These are phyloP conservation scores for Epicoccum nigrum DNA, from an alignment of 2,329 filamentous ascomycete genomes.

Conservation along the genomic window DNA sequence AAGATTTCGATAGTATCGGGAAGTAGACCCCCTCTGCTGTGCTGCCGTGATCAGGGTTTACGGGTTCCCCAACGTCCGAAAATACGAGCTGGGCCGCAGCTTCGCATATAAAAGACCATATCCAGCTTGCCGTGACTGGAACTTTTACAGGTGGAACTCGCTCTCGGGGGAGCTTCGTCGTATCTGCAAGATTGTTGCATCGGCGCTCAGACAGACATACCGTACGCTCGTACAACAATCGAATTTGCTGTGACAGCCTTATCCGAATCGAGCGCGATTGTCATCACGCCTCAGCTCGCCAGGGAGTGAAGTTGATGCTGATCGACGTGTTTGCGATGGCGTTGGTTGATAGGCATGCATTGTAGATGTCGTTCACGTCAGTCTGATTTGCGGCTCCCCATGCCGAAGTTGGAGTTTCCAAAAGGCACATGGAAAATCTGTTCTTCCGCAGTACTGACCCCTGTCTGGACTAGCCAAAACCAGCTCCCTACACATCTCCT, in stretches of 20 bases:
- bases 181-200: no score
- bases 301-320: constrained; percentile 6
- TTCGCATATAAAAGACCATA: constrained; percentile 13
- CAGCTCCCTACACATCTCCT: no score
- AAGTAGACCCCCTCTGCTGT: constrained; percentile 23
- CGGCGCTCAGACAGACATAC: no score
- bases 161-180: constrained; percentile 7
- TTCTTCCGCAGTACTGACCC: background rate
- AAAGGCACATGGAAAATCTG: background rate
- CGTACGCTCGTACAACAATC: no score
- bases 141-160: constrained; percentile 1
- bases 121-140: background rate
- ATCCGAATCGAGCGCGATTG: background rate
- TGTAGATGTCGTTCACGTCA: constrained; percentile 14
- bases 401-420: constrained; percentile 3
- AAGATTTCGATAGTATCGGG: constrained; percentile 7
- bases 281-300: background rate
- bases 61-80: constrained; percentile 35
- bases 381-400: constrained; percentile 12
- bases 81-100: constrained; percentile 6
- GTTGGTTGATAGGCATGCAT: constrained; percentile 8
- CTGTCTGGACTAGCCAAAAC: background rate
- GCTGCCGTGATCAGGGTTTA: constrained; percentile 23
- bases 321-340: constrained; percentile 12
- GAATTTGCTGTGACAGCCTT: background rate